phyloP scores from a whole-genome alignment of 495 filamentous ascomycete genomes.

The Talaromyces trachyspermus region DNA sequence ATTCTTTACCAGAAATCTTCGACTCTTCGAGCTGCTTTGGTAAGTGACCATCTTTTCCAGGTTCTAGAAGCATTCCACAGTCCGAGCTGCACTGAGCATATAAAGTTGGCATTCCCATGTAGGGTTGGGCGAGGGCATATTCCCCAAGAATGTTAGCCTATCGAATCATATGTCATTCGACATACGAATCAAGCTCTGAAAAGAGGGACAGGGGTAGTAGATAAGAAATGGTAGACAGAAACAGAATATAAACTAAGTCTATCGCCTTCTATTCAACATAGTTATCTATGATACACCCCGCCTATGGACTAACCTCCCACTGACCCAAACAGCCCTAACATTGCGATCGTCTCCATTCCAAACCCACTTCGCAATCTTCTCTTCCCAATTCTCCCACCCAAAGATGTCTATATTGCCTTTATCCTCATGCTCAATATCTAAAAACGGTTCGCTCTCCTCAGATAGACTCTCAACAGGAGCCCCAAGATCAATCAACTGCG shows the following conservation, averaged over 20 bases:
- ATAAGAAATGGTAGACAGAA: background rate
- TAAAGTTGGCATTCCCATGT: background rate
- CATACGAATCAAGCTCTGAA: background rate
- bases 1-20: background rate
- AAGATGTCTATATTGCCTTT: conserved; percentile 61
- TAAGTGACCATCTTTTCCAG: no score
- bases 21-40: background rate
- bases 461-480: conserved; percentile 15
- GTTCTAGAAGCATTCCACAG: conserved; percentile 1
- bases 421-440: background rate
- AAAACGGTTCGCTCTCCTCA: conserved; percentile 3
- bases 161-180: no score
- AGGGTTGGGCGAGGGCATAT: background rate
- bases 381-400: conserved; percentile 74
- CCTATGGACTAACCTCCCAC: conserved; percentile 65
- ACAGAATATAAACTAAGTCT: background rate
- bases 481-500: conserved; percentile 66
- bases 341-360: conserved; percentile 84
- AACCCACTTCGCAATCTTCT: conserved; percentile 80
- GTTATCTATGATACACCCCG: background rate
- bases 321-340: conserved; percentile 72
- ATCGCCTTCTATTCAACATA: background rate
- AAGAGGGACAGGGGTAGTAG: background rate
- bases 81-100: background rate
- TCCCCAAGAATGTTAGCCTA: background rate